Base-by-base conservation (phyloP, 257 asterid genomes). In the Ocimum tenuiflorum region DNA sequence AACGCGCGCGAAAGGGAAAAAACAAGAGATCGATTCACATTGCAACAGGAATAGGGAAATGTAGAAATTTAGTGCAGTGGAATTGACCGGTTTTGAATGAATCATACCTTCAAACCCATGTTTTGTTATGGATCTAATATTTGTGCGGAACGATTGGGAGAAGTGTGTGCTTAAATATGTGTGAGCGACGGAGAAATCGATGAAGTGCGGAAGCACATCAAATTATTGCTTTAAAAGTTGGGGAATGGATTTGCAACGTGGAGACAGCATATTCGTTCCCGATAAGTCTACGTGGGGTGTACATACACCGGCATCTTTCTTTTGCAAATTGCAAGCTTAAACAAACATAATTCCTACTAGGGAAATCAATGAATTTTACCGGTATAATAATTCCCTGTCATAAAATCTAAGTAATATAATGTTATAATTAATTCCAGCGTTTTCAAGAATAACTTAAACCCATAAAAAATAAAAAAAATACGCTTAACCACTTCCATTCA, bases 61-160 rank as follows among this genome's bases (percentile, higher is more conserved):
- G 17, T 7, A 27, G 14, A 5, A 50, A 43, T 31, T 22, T 11
- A 14, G 22, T 13, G 45, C 67, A 17, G 39, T 47, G 8, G 15
- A 53, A 53, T 41, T 15, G 56, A 52, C 12, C 2, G 18, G 31
- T 31, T 47, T 64, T 0, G 22, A 36, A 49, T 19, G 59, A 9
- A 60, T 52, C 60, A 4, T 73, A 81, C 86, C 81, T 75, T 81
- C 82, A 78, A 73, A 58, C 67, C 86, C 83, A 78, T 81, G 8
- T 24, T 70, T 42, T 1, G 20, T 29, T 22, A 10, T 22, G 29
- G 31, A 50, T 62, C 68, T 72, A 77, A 36, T 50, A 7, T 33
- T 74, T 31, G 13, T 50, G 65, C 36, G 58, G 0, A 31, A 12
- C 15, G 18, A 59, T 7, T 51, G 12, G 68, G 10, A 29, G 1